Percentiles rank a stretch among this genome's conserved stretches.
Conservation (phyloP, 208 protist species). For the Crithidia mellificae region DNA sequence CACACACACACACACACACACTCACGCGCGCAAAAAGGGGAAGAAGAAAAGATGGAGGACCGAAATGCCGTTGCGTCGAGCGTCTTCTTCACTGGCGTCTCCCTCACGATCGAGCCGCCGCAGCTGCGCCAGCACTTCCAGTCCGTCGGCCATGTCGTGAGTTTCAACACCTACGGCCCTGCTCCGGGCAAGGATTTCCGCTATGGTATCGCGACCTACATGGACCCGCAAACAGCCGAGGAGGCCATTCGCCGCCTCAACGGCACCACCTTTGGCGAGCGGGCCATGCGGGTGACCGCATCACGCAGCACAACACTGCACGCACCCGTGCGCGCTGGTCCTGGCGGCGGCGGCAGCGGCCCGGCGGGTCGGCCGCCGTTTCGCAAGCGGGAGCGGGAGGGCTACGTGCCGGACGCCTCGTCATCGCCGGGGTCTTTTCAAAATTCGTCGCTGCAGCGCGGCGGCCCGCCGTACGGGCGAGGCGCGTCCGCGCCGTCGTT, state of each 20-base stretch:
- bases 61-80: constrained; percentile 28
- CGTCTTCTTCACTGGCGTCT: constrained; percentile 88
- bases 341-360: constrained; percentile 28
- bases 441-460: neutral
- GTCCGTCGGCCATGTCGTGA: constrained; percentile 77
- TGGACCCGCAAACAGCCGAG: constrained; percentile 70
- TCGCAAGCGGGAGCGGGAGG: constrained; percentile 37
- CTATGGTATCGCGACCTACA: constrained; percentile 81
- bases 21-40: too few relatives aligned
- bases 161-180: constrained; percentile 67
- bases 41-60: constrained; percentile 24
- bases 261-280: constrained; percentile 71
- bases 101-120: constrained; percentile 55
- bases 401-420: constrained; percentile 6
- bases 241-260: constrained; percentile 79
- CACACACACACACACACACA: too few relatives aligned
- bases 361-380: constrained; percentile 26
- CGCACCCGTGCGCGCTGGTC: constrained; percentile 20
- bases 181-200: constrained; percentile 71
- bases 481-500: neutral
- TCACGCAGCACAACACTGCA: constrained; percentile 30
- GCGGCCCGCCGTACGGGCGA: neutral
- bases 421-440: too few relatives aligned
- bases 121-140: constrained; percentile 84
- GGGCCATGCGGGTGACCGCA: constrained; percentile 66